A percentile compares a stretch with the other conserved stretches of the same genome.
phyloP scores from a whole-genome alignment of 768 basidiomycete species.

The Pleurotus giganteus region DNA sequence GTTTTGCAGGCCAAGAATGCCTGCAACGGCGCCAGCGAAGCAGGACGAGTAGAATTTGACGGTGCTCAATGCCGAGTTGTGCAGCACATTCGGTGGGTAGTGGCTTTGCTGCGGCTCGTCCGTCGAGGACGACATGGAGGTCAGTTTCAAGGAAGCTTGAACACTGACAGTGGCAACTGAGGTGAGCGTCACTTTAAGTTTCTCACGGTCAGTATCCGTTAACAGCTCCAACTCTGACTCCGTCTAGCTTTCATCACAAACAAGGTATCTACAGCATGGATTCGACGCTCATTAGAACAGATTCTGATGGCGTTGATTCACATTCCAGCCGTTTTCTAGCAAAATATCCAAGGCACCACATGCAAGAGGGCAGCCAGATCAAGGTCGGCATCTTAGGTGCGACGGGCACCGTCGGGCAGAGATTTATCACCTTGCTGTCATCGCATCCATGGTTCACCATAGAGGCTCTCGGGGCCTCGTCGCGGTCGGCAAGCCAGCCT shows the following conservation, averaged over 20 bases:
- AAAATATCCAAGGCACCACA: constrained; percentile 33
- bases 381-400: constrained; percentile 81
- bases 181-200: neutral
- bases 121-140: constrained; percentile 45
- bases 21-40: constrained; percentile 85
- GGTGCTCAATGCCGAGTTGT: constrained; percentile 58
- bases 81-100: constrained; percentile 63
- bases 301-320: constrained; percentile 24
- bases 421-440: constrained; percentile 87
- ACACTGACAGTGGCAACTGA: neutral
- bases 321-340: constrained; percentile 25
- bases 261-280: constrained; percentile 4
- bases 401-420: constrained; percentile 94
- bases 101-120: constrained; percentile 58
- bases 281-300: constrained; percentile 3
- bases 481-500: constrained; percentile 80
- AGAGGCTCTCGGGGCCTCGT: constrained; percentile 85
- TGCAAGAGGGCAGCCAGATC: constrained; percentile 28
- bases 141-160: constrained; percentile 5
- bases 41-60: constrained; percentile 82
- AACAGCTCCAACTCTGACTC: constrained; percentile 11
- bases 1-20: constrained; percentile 87
- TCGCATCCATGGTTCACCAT: constrained; percentile 89
- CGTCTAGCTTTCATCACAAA: neutral
- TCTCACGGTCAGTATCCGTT: constrained; percentile 11